Evolutionary conservation across 257 asterid genomes (phyloP).

Genomic region (Primulina tabacum): DNA sequence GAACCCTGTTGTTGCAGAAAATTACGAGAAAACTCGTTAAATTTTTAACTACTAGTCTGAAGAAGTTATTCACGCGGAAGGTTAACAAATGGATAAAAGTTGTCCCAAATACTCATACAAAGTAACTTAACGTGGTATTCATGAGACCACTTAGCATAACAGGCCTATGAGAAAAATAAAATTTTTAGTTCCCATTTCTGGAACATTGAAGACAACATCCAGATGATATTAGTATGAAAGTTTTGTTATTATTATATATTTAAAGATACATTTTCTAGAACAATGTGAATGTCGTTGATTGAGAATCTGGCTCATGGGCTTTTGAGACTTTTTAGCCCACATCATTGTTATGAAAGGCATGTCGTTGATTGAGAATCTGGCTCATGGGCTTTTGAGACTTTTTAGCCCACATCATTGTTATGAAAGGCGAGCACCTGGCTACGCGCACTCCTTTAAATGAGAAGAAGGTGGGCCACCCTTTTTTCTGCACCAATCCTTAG

Average conservation of each 20-base stretch:
- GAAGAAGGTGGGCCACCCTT: too few relatives aligned
- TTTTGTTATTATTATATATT: background rate
- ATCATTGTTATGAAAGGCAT: too few relatives aligned
- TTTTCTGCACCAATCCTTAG: too few relatives aligned
- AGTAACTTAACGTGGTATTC: background rate
- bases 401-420: background rate
- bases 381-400: slow-evolving; percentile 8
- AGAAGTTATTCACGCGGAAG: background rate
- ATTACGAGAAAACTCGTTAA: background rate
- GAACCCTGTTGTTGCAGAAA: background rate
- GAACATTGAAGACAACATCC: background rate
- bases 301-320: slow-evolving; percentile 1
- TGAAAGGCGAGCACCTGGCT: too few relatives aligned
- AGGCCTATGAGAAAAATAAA: background rate
- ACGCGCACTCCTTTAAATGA: too few relatives aligned
- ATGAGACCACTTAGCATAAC: slow-evolving; percentile 7
- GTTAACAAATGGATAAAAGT: background rate
- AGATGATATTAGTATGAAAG: slow-evolving; percentile 10
- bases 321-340: slow-evolving; percentile 10
- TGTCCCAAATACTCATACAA: background rate
- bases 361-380: too few relatives aligned
- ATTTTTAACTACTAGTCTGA: background rate
- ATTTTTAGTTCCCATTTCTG: background rate
- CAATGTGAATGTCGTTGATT: background rate
- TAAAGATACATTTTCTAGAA: slow-evolving; percentile 12